Conservation (phyloP, 2,329 filamentous ascomycete genomes). For the Botrytis galanthina region DNA sequence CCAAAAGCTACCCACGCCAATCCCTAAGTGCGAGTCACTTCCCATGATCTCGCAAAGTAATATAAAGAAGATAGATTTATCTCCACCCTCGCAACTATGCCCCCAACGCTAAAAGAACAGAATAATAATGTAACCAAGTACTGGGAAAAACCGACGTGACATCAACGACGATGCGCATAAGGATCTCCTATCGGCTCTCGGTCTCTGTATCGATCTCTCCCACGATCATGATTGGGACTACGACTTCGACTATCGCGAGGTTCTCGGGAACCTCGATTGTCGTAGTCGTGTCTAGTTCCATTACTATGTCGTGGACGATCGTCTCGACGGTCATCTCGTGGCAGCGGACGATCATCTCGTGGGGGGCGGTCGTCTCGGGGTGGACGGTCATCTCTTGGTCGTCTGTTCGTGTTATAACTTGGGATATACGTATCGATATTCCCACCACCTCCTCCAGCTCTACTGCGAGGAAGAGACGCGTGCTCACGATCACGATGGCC, state of each 20-base stretch:
- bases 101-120: slow-evolving; percentile 17
- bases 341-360: slow-evolving; percentile 40
- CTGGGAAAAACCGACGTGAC: not conserved
- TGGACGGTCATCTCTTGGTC: slow-evolving; percentile 30
- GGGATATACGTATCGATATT: slow-evolving; percentile 52
- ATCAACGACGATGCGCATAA: slow-evolving; percentile 17
- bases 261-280: slow-evolving; percentile 41
- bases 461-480: slow-evolving; percentile 27
- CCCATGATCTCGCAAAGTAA: not conserved
- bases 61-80: not conserved
- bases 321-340: slow-evolving; percentile 40
- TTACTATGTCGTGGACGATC: slow-evolving; percentile 37
- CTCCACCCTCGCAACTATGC: not conserved
- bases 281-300: slow-evolving; percentile 43
- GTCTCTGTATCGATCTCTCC: slow-evolving; percentile 46
- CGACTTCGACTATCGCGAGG: slow-evolving; percentile 41
- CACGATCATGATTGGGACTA: slow-evolving; percentile 42
- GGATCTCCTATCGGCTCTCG: slow-evolving; percentile 33
- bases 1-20: slow-evolving; percentile 7
- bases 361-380: slow-evolving; percentile 43
- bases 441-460: slow-evolving; percentile 25
- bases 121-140: not conserved
- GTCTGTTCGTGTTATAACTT: slow-evolving; percentile 44
- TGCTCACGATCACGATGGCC: slow-evolving; percentile 25
- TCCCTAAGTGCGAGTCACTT: not conserved